Evolutionary conservation across 768 basidiomycete genomes (phyloP).

Genomic region (Macrolepiota dolichaula): DNA sequence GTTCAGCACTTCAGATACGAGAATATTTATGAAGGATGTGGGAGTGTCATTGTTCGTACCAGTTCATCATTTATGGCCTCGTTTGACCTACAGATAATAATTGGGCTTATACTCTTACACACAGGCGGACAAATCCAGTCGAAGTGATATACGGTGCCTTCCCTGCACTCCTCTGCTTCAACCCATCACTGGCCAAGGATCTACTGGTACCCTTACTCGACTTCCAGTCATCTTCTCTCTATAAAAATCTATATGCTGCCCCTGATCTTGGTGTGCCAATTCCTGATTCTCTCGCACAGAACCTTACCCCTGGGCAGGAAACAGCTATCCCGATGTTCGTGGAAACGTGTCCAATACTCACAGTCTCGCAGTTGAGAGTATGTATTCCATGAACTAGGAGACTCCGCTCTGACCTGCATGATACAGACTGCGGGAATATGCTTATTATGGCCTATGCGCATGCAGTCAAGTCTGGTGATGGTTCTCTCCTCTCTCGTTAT

Average conservation of each 20-base stretch:
- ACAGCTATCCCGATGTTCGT: slow-evolving; percentile 16
- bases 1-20: too few relatives aligned
- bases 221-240: too few relatives aligned
- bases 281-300: not conserved
- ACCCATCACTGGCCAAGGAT: slow-evolving; percentile 38
- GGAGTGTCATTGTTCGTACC: slow-evolving; percentile 33
- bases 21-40: too few relatives aligned
- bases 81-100: too few relatives aligned
- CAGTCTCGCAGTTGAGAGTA: slow-evolving; percentile 22
- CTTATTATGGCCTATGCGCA: slow-evolving; percentile 51
- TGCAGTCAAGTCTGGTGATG: slow-evolving; percentile 25
- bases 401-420: not conserved
- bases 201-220: slow-evolving; percentile 48
- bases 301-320: slow-evolving; percentile 7
- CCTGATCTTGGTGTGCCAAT: slow-evolving; percentile 28
- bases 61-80: not conserved
- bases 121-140: slow-evolving; percentile 36
- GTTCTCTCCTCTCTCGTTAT: slow-evolving; percentile 34
- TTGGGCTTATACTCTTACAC: not conserved
- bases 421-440: slow-evolving; percentile 54
- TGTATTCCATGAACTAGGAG: not conserved
- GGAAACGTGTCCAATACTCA: slow-evolving; percentile 16
- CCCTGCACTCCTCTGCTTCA: too few relatives aligned
- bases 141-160: too few relatives aligned
- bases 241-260: slow-evolving; percentile 22